Base-by-base conservation (phyloP, 306 rosid genomes). In the Cicer chorassanicum region DNA sequence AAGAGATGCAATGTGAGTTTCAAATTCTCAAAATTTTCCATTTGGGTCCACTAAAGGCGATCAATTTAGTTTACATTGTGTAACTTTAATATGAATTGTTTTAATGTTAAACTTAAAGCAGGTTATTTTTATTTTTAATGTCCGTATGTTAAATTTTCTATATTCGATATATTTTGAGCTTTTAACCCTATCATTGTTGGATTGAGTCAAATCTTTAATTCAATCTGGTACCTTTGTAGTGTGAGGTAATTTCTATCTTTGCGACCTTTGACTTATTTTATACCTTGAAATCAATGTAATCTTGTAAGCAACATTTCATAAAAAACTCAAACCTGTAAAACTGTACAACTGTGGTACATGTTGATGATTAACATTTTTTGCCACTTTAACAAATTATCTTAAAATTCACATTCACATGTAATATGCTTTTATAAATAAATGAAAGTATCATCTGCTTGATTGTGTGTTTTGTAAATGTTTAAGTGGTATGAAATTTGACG, bases 1-100 rank as follows among this genome's bases (percentile, higher is more conserved):
- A 34, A 87, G 98, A 83, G 98, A 94, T 90, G 96, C 96, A 44
- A 91, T 94, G 98, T 94, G 76, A 86, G 98, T 84, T 45, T 51
- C 77, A n/a, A 34, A 40, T 57, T 14, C 10, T 56, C 66, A 41
- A 29, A 36, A 43, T 65, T 54, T 70, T 43, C 24, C 21, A 44
- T 21, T 29, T 78, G 18, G 66, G 16, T 55, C n/a, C 68, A 39
- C 7, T 38, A 19, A 43, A 66, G 12, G 75, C 34, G 19, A 73
- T 29, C 53, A 39, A 15, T 56, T 7, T 46, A 68, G 36, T 80
- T 43, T 4, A 4, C 14, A 21, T 13, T 49, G 1, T 51, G 13
- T 18, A 39, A 15, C 53, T 63, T 16, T 36, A 57, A 29, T 64
- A 53, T 80, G 34, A 65, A 66, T 80, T 67, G 15, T 44, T 55